Evolutionary conservation across 108 stramenopile genomes (phyloP).

Genomic region (Fragilaria radians): DNA sequence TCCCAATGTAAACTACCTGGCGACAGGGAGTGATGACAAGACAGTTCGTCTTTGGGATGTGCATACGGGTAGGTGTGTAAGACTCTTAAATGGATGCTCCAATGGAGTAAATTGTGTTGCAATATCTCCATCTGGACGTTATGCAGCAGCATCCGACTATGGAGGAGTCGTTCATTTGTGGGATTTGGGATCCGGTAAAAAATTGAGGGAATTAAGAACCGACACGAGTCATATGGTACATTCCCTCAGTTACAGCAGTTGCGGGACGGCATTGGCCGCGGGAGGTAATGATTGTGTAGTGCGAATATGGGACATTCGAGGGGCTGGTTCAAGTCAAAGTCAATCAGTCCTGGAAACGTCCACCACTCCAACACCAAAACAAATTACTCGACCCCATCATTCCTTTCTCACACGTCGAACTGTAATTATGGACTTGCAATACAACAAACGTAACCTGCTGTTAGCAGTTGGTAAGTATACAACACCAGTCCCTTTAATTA

Average conservation of each 20-base stretch:
- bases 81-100: constrained; percentile 78
- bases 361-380: neutral
- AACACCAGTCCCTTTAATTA: constrained; percentile 15
- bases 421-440: constrained; percentile 66
- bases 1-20: constrained; percentile 92
- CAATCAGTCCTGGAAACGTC: constrained; percentile 14
- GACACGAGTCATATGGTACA: constrained; percentile 20
- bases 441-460: constrained; percentile 76
- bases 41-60: constrained; percentile 95
- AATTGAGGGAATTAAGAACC: constrained; percentile 67
- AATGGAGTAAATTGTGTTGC: constrained; percentile 59
- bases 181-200: constrained; percentile 77
- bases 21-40: constrained; percentile 88
- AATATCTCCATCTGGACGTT: constrained; percentile 67
- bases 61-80: constrained; percentile 84
- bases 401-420: constrained; percentile 36
- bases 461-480: constrained; percentile 70
- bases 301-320: constrained; percentile 79
- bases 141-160: constrained; percentile 67
- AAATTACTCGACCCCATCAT: neutral
- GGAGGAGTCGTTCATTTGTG: constrained; percentile 65
- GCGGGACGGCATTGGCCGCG: constrained; percentile 73
- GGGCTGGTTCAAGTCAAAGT: constrained; percentile 28
- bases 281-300: constrained; percentile 74
- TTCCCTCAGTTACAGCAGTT: constrained; percentile 63